phyloP scores from a whole-genome alignment of 2,329 filamentous ascomycete genomes.

The Venturia pyrina region DNA sequence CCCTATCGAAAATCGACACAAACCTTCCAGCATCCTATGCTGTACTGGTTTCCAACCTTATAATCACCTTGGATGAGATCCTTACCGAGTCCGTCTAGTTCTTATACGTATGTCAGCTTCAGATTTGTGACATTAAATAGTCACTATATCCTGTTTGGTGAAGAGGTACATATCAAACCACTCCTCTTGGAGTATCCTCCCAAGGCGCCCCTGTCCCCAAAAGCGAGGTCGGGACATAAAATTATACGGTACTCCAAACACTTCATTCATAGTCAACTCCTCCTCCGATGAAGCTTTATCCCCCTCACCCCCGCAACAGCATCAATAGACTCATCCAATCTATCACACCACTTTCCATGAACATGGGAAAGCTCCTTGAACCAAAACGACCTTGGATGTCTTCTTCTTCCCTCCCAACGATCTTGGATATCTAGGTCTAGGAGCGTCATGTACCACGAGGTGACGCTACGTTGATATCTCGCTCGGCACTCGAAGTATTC shows the following conservation, averaged over 20 bases:
- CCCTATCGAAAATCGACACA: too few relatives aligned
- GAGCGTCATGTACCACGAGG: neutral
- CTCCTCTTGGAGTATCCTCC: too few relatives aligned
- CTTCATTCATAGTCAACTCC: neutral
- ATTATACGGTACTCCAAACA: too few relatives aligned
- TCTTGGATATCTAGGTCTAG: neutral
- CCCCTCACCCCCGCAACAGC: neutral
- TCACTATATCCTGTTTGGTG: too few relatives aligned
- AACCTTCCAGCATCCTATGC: too few relatives aligned
- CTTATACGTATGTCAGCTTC: too few relatives aligned
- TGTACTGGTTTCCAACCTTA: too few relatives aligned
- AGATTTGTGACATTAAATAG: too few relatives aligned
- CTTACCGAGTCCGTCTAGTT: too few relatives aligned
- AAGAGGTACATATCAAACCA: too few relatives aligned
- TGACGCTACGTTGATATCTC: neutral
- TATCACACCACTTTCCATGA: neutral
- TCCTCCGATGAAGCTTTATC: neutral
- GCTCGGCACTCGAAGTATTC: neutral
- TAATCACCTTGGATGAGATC: too few relatives aligned
- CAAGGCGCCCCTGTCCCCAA: too few relatives aligned
- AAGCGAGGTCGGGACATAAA: neutral
- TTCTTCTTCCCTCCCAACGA: neutral
- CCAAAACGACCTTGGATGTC: neutral
- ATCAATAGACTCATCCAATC: neutral
- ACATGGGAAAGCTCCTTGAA: neutral